These are phyloP conservation scores for Yamadazyma blattariae DNA, from an alignment of 1,139 yeast species.

Conservation along the genomic window DNA sequence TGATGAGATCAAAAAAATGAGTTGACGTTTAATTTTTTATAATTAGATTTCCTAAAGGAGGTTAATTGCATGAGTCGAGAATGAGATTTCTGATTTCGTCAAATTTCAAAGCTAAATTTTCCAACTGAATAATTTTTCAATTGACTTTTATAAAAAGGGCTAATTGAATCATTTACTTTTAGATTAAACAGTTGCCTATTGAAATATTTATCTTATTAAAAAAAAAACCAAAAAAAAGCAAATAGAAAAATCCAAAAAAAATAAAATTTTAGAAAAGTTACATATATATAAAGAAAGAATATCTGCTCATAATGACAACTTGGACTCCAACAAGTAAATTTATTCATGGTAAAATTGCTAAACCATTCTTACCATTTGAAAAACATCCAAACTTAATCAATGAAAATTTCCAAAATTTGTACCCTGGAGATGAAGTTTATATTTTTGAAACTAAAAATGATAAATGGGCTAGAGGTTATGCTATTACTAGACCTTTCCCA, in stretches of 20 bases:
- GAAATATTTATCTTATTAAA: no score
- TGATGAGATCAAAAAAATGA: no score
- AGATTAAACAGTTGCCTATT: background rate
- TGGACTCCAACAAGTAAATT: conserved; percentile 42
- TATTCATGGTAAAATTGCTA: conserved; percentile 50
- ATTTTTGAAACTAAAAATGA: conserved; percentile 65
- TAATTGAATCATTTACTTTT: no score
- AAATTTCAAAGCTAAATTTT: conserved; percentile 1
- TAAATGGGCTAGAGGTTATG: conserved; percentile 82
- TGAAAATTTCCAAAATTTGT: conserved; percentile 50
- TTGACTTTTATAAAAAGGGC: no score
- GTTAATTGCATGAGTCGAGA: conserved; percentile 11
- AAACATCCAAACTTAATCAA: conserved; percentile 41
- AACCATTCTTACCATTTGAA: conserved; percentile 62
- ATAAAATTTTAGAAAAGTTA: no score
- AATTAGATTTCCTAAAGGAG: conserved; percentile 15
- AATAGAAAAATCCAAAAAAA: background rate
- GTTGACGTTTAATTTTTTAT: no score
- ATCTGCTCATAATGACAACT: conserved; percentile 4
- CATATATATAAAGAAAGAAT: no score
- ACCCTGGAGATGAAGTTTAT: conserved; percentile 80
- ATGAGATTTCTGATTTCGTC: conserved; percentile 1
- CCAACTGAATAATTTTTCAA: background rate
- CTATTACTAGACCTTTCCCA: conserved; percentile 61
- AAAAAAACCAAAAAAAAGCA: conserved; percentile 1